phyloP scores from a whole-genome alignment of 345 rosid species.

The Aquilaria yunnanensis region DNA sequence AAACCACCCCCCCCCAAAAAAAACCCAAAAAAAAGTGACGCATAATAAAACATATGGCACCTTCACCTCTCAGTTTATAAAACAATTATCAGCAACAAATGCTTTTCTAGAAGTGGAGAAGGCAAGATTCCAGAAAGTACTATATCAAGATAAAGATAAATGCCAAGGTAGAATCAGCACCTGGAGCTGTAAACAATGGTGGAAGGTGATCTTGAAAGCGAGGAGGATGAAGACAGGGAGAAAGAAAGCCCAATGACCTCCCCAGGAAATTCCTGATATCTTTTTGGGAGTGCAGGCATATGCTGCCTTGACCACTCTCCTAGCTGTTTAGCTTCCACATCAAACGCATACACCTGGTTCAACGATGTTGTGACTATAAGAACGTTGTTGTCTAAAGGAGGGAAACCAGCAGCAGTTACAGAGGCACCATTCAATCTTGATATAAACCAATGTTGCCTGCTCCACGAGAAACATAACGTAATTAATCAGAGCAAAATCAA shows the following conservation, averaged over 20 bases:
- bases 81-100: no score
- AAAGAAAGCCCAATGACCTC: constrained; percentile 91
- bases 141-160: no score
- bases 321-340: constrained; percentile 82
- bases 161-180: constrained; percentile 25
- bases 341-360: constrained; percentile 82
- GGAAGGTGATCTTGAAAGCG: constrained; percentile 45
- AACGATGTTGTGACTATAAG: constrained; percentile 74
- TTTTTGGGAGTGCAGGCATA: constrained; percentile 54
- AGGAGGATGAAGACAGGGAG: constrained; percentile 54
- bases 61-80: no score
- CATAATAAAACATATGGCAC: no score
- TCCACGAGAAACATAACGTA: constrained; percentile 6
- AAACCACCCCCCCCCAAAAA: no score
- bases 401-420: constrained; percentile 85
- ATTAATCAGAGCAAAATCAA: constrained; percentile 6
- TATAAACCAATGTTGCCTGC: constrained; percentile 97
- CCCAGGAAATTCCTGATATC: constrained; percentile 95
- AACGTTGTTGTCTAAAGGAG: constrained; percentile 62
- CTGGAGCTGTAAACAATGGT: constrained; percentile 83
- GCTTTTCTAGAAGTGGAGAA: no score
- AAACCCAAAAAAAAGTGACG: no score
- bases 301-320: constrained; percentile 83
- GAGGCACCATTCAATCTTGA: constrained; percentile 90
- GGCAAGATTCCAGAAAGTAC: no score